A percentile compares a stretch with the other conserved stretches of the same genome.
Evolutionary conservation across 768 basidiomycete species (phyloP).

Genomic region (Serendipita sp.): DNA sequence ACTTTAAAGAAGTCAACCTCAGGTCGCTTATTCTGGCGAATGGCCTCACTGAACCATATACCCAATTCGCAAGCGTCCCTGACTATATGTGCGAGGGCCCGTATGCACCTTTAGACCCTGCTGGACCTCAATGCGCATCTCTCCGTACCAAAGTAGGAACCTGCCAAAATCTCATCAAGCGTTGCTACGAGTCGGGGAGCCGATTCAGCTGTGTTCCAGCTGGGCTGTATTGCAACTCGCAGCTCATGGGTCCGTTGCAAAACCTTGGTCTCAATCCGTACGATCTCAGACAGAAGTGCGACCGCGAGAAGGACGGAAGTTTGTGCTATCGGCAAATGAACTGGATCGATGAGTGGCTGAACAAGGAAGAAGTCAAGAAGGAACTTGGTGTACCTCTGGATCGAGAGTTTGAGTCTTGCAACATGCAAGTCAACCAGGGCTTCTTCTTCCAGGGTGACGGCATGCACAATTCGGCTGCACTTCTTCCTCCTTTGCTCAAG

Average conservation of each 20-base stretch:
- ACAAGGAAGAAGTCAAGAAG: constrained; percentile 59
- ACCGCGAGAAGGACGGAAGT: constrained; percentile 7
- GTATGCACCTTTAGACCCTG: background rate
- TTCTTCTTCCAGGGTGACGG: constrained; percentile 76
- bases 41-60: constrained; percentile 68
- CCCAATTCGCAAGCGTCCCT: constrained; percentile 66
- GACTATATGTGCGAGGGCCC: constrained; percentile 58
- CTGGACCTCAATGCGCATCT: constrained; percentile 29
- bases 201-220: constrained; percentile 57
- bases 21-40: constrained; percentile 77
- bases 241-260: constrained; percentile 55
- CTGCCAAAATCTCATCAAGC: constrained; percentile 57
- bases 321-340: constrained; percentile 60
- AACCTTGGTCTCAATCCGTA: constrained; percentile 76
- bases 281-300: constrained; percentile 42
- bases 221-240: constrained; percentile 60
- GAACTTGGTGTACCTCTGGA: constrained; percentile 55
- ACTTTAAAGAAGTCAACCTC: constrained; percentile 61
- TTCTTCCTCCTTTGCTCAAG: constrained; percentile 69
- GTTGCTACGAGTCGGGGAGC: constrained; percentile 49
- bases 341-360: constrained; percentile 86
- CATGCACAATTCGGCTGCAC: constrained; percentile 62
- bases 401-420: constrained; percentile 36
- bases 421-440: constrained; percentile 56
- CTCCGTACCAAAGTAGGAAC: constrained; percentile 50